Base-by-base conservation (phyloP, 495 filamentous ascomycete species). In the Neurospora sp. region DNA sequence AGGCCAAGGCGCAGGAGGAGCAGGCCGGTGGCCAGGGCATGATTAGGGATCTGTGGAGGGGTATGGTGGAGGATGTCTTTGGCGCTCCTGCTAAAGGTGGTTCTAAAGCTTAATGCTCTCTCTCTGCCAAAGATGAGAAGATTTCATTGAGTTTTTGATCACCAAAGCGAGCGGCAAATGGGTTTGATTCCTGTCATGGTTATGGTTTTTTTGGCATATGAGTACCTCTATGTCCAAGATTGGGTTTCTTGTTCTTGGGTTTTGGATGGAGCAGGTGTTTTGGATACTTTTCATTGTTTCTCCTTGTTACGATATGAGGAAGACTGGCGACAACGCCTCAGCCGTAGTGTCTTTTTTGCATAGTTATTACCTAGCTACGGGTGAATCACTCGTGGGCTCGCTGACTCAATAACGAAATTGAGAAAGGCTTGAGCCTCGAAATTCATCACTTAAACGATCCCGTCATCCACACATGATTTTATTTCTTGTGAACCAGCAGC, bases 61-160 rank as follows among this genome's bases (percentile, higher is more conserved):
- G 85, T 8, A 71, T 86, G 59, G 77, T 83, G 71, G 83, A 86
- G 37, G 84, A 85, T 76, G 80, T 85, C 1, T 77, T 85, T 70
- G 78, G 81, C 35, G 4, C 35, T 27, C 41, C 22, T 69, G 22
- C 41, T 44, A 38, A n/a, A 39, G 40, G 53, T 68, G 39, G 44
- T 38, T 65, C 53, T 18, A 65, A 65, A 65, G 53, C 53, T 35
- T 65, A 18, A 65, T 37, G 53, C 14, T 35, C 7, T 18, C 22
- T 18, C 53, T 16, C 27, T 8, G 0, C n/a, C 20, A 53, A 31
- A 27, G 1, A 27, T 8, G 53, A 1, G 53, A 35, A 8, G 14
- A 65, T 65, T 65, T 8, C 14, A 35, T 61, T 65, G 27, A 4
- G 14, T 65, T 18, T 35, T 65, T 65, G 7, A 35, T 35, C 27